Conservation (phyloP, 352 stramenopile genomes). For the Pythium utonaiense region DNA sequence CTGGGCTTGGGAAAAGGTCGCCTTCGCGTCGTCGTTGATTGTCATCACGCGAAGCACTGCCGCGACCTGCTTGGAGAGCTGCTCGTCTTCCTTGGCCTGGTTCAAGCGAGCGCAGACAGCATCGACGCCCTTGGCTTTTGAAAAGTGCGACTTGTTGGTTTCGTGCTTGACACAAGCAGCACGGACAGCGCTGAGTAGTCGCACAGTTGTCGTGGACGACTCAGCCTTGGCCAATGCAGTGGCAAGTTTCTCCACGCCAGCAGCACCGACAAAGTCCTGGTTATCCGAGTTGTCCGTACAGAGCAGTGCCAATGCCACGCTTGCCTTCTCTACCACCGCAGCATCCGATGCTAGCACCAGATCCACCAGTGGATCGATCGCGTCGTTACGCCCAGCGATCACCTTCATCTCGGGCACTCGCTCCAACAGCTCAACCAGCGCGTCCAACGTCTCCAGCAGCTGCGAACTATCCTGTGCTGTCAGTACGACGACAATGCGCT, state of each 20-base stretch:
- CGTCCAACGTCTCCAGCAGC: constrained; percentile 6
- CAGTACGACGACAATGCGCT: constrained; percentile 32
- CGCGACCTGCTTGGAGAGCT: constrained; percentile 48
- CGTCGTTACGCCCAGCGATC: constrained; percentile 56
- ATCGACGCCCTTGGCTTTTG: constrained; percentile 42
- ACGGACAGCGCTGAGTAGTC: constrained; percentile 36
- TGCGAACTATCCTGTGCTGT: not conserved
- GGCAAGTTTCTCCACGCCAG: constrained; percentile 36
- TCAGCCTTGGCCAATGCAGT: constrained; percentile 18
- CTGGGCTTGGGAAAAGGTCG: constrained; percentile 64
- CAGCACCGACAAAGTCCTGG: constrained; percentile 52
- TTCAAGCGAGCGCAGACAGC: constrained; percentile 33
- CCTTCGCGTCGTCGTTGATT: constrained; percentile 65
- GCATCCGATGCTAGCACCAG: constrained; percentile 25
- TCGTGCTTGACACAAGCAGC: constrained; percentile 58
- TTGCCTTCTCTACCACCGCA: constrained; percentile 5
- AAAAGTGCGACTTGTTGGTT: constrained; percentile 62
- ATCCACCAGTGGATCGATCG: constrained; percentile 39
- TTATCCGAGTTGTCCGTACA: constrained; percentile 54
- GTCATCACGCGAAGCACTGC: constrained; percentile 55
- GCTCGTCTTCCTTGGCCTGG: constrained; percentile 26
- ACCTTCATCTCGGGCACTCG: constrained; percentile 50
- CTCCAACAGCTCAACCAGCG: constrained; percentile 30
- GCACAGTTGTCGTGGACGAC: constrained; percentile 15
- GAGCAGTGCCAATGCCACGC: constrained; percentile 30